Base-by-base conservation (phyloP, 2,329 filamentous ascomycete species). In the Curvularia hawaiiensis region DNA sequence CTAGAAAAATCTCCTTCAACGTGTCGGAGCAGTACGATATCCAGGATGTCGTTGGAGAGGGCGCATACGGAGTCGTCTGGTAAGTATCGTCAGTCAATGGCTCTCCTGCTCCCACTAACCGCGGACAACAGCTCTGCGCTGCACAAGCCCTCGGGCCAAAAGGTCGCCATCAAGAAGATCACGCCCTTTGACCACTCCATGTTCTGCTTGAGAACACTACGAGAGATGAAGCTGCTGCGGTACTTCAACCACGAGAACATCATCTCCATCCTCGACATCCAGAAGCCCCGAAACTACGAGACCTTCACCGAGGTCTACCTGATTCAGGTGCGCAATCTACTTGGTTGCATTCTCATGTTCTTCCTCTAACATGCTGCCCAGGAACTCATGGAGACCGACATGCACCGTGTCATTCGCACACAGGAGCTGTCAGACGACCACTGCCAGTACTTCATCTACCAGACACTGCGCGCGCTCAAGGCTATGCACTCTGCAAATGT, bases 211-310 rank as follows among this genome's bases (percentile, higher is more conserved):
- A 86, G 95, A 77, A 99, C 95, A 1, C 83, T 99, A 66, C 92
- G 95, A 78, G 95, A 99, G 81, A 99, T 99, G 95, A 99, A 99
- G 86, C 85, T 99, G 56, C 83, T 99, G 72, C 87, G 95, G 72
- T 98, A 99, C 81, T 99, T 99, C 84, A 99, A 98, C 81, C 95
- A 99, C 77, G 95, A 99, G 81, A 99, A 99, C 80, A 98, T 99
- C 82, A 99, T 99, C 76, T 98, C 93, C 51, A 99, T 99, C 70
- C 88, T 99, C 68, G 95, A 99, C 77, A 99, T 99, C 69, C 95
- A 99, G 81, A 97, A 97, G 82, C 95, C 95, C 41, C 87, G 94
- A 72, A 96, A 90, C 82, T 98, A 96, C 75, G 94, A 98, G 75
- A 90, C 88, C 51, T 99, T 99, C 79, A 93, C 93, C 56, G 95